These are phyloP conservation scores for Neopestalotiopsis sp. DNA, from an alignment of 2,329 filamentous ascomycete genomes.

Conservation along the genomic window DNA sequence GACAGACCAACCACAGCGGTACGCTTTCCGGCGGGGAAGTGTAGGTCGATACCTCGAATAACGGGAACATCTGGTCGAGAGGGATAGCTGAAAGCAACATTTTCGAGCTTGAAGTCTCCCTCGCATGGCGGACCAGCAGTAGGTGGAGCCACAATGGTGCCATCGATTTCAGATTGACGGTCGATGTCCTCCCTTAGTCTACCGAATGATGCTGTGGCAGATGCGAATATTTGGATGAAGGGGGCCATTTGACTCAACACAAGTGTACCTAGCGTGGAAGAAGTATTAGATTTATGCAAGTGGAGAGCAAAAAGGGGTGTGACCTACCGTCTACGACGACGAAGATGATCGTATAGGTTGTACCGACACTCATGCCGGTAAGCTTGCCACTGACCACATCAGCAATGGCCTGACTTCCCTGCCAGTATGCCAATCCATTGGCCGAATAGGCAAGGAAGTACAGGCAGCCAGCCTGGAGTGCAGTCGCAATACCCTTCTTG, in stretches of 20 bases:
- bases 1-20: slow-evolving; percentile 57
- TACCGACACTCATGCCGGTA: slow-evolving; percentile 44
- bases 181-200: slow-evolving; percentile 62
- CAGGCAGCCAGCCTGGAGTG: slow-evolving; percentile 63
- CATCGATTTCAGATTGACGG: slow-evolving; percentile 49
- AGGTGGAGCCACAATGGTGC: slow-evolving; percentile 46
- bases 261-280: slow-evolving; percentile 48
- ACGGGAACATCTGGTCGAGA: slow-evolving; percentile 40
- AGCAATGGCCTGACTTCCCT: slow-evolving; percentile 56
- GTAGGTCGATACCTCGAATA: slow-evolving; percentile 38
- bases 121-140: slow-evolving; percentile 51
- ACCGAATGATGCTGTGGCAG: slow-evolving; percentile 57
- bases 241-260: slow-evolving; percentile 65
- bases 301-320: neutral
- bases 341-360: slow-evolving; percentile 68
- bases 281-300: neutral
- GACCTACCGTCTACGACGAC: slow-evolving; percentile 62
- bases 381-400: slow-evolving; percentile 40
- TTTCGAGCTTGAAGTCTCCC: slow-evolving; percentile 40
- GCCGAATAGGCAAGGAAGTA: slow-evolving; percentile 71
- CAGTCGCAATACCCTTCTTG: slow-evolving; percentile 61
- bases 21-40: slow-evolving; percentile 40
- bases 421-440: slow-evolving; percentile 70
- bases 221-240: slow-evolving; percentile 63
- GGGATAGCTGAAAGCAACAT: slow-evolving; percentile 44